phyloP scores from a whole-genome alignment of 768 basidiomycete genomes.

The Suillus subluteus region DNA sequence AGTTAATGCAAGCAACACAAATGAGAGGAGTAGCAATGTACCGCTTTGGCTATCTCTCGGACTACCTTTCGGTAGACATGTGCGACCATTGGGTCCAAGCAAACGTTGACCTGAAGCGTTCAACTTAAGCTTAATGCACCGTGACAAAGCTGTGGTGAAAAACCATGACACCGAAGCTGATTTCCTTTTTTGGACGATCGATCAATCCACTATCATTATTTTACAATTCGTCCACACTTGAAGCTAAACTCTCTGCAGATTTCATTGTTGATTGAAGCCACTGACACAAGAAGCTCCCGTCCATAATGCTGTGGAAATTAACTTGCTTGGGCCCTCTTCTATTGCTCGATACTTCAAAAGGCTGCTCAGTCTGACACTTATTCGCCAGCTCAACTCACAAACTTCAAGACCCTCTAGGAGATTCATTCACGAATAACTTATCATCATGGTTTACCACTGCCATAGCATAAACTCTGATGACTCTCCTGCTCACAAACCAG shows the following conservation, averaged over 20 bases:
- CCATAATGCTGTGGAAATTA: constrained; percentile 4
- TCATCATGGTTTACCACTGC: constrained; percentile 8
- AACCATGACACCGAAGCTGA: constrained; percentile 10
- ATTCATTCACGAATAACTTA: constrained; percentile 1
- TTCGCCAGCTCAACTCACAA: background rate
- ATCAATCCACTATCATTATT: constrained; percentile 1
- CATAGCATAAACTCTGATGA: constrained; percentile 8
- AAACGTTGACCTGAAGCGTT: background rate
- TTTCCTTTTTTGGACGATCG: constrained; percentile 19
- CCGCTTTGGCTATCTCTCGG: constrained; percentile 35
- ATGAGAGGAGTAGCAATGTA: constrained; percentile 10
- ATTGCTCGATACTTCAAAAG: background rate
- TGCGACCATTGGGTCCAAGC: constrained; percentile 20
- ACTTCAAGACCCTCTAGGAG: constrained; percentile 17
- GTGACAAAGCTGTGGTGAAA: background rate
- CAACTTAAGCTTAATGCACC: background rate
- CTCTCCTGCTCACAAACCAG: background rate
- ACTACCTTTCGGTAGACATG: constrained; percentile 33
- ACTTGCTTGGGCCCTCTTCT: constrained; percentile 6
- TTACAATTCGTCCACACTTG: background rate
- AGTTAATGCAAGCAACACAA: constrained; percentile 10
- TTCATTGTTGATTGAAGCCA: constrained; percentile 24
- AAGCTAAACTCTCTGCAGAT: background rate
- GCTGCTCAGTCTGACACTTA: background rate
- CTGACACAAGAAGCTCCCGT: background rate